Evolutionary conservation across 1,284 basidiomycete species (phyloP).

Genomic region (Paramarasmius palmivorus): DNA sequence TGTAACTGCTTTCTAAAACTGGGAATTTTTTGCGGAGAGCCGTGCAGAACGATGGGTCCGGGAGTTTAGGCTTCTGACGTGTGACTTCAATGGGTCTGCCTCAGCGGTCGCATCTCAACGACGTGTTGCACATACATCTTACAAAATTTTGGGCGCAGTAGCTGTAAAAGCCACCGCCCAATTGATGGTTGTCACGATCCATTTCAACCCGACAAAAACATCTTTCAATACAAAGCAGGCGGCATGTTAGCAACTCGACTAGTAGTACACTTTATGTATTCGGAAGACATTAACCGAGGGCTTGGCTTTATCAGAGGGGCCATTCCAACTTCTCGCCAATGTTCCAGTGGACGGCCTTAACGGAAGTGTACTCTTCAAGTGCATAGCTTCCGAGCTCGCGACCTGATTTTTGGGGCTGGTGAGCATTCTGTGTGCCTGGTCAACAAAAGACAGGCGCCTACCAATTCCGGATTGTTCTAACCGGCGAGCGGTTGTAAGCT

Average conservation of each 20-base stretch:
- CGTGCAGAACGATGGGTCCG: neutral
- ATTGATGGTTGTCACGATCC: constrained; percentile 10
- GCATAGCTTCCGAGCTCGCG: constrained; percentile 90
- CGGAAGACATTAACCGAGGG: too few species aligned
- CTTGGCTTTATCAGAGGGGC: constrained; percentile 56
- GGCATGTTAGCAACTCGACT: too few species aligned
- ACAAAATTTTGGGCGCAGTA: too few species aligned
- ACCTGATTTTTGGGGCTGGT: constrained; percentile 40
- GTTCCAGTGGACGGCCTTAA: constrained; percentile 88
- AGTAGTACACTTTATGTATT: too few species aligned
- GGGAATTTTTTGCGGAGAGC: too few species aligned
- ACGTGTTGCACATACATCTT: too few species aligned
- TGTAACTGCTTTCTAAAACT: too few species aligned
- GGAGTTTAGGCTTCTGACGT: neutral
- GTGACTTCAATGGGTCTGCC: too few species aligned
- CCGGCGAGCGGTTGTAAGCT: too few species aligned
- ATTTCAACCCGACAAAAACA: neutral
- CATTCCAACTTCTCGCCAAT: constrained; percentile 79
- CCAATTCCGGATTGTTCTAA: constrained; percentile 39
- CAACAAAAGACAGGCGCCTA: constrained; percentile 22
- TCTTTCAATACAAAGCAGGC: neutral
- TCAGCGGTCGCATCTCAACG: too few species aligned
- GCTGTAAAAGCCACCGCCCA: neutral
- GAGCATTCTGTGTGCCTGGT: neutral
- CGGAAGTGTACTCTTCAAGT: constrained; percentile 80